Evolutionary conservation across 805 yeast genomes (phyloP), one percentile per base, ranked within the genome.

Genomic region (Spathaspora passalidarum): DNA sequence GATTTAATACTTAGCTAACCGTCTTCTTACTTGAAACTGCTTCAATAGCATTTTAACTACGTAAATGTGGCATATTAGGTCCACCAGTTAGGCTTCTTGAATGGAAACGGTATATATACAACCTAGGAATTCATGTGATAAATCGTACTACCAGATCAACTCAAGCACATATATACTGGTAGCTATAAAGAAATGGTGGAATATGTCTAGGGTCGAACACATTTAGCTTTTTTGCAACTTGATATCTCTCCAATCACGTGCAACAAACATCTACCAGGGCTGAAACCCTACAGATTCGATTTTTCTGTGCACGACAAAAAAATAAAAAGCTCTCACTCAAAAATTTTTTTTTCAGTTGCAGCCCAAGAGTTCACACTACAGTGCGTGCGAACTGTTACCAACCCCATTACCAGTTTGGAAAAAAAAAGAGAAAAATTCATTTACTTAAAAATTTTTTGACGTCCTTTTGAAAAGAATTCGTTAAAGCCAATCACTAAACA

Each of bases 401-500:
- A 21, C 26, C 26, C 39, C 26, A 20, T 36, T 22, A 21, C 39
- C 39, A 21, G 16, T 13, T 36, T 36, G 26, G 32, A 29, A 39
- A 23, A 39, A 21, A 32, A 32, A 34, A 36, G 32, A 40, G 26
- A 41, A 32, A 41, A 36, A 32, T 41, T 36, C 11, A 13, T 20
- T 39, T 39, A 39, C 19, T 22, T 19, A 35, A 42, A 42, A 35
- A 23, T 22, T 35, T 42, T 38, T 48, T 38, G 40, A 42, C 19
- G 34, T 34, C 40, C 38, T 42, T 32, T 42, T 45, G 25, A 37
- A 42, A 43, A 41, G 29, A 43, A 34, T 36, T 26, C 41, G 32
- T 43, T 35, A 21, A 48, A 55, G 49, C 58, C 51, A 54, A 57
- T 43, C 59, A 52, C 55, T 55, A 50, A 51, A 53, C 53, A 59